Conservation (phyloP, 2,329 filamentous ascomycete genomes). For the Laburnicola sp. region DNA sequence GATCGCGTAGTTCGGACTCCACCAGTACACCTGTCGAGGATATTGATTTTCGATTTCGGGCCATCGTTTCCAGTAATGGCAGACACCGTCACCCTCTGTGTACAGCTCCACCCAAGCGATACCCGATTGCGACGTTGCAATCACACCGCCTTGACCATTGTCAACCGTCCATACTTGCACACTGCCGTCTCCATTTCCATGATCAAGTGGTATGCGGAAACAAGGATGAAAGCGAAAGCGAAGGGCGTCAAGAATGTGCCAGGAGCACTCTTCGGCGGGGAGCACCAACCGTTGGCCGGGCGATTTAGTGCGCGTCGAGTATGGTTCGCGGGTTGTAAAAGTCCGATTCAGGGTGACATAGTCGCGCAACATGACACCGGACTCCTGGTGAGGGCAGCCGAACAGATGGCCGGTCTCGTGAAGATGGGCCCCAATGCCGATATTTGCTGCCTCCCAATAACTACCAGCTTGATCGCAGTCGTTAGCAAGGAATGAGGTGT, state of each 20-base stretch:
- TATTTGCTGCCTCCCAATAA: constrained; percentile 93
- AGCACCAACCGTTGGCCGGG: constrained; percentile 74
- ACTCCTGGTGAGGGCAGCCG: constrained; percentile 86
- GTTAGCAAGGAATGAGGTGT: constrained; percentile 78
- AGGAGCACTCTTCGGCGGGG: constrained; percentile 80
- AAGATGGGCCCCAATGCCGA: constrained; percentile 89
- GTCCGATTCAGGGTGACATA: constrained; percentile 83
- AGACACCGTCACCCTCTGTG: constrained; percentile 76
- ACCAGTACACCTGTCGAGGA: constrained; percentile 74
- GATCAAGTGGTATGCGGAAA: constrained; percentile 77
- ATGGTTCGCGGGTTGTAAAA: constrained; percentile 80
- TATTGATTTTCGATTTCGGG: constrained; percentile 61
- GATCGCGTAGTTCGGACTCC: constrained; percentile 72
- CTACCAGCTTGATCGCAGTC: constrained; percentile 85
- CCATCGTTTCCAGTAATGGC: constrained; percentile 81
- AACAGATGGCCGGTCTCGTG: constrained; percentile 90
- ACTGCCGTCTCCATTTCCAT: constrained; percentile 66
- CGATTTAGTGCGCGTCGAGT: constrained; percentile 81
- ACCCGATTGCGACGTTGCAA: constrained; percentile 79
- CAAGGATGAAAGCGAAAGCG: constrained; percentile 89
- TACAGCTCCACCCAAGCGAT: constrained; percentile 85
- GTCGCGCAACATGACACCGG: constrained; percentile 88
- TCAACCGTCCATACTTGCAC: constrained; percentile 87
- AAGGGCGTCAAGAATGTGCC: constrained; percentile 87
- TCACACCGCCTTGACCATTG: constrained; percentile 72